Conservation (phyloP, 768 basidiomycete genomes). For the Tricholoma bakamatsutake region DNA sequence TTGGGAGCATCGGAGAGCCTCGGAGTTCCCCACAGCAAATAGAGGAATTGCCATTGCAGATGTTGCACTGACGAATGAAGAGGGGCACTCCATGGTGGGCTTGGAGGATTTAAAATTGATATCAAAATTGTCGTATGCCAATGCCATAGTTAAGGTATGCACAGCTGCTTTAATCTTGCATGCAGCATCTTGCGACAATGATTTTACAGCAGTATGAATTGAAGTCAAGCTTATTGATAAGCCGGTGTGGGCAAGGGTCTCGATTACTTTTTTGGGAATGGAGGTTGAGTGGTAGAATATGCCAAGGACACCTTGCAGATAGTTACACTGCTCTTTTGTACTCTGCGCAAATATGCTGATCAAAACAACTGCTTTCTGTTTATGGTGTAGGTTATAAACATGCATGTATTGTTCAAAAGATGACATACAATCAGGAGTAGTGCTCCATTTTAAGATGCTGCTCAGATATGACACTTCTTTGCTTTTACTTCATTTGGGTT, state of each 20-base stretch:
- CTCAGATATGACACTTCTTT: background rate
- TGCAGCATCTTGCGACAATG: conserved; percentile 15
- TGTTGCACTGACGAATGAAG: conserved; percentile 21
- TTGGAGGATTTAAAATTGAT: conserved; percentile 20
- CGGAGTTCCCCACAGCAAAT: conserved; percentile 4
- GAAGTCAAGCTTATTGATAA: conserved; percentile 15
- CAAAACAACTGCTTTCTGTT: too few species aligned
- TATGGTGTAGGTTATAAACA: too few species aligned
- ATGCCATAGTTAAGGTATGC: conserved; percentile 14
- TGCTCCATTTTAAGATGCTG: background rate
- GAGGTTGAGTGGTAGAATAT: conserved; percentile 33
- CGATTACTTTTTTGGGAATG: conserved; percentile 17
- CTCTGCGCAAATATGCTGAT: too few species aligned
- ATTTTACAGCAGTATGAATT: conserved; percentile 12
- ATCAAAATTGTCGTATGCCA: conserved; percentile 35
- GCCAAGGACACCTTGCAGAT: too few species aligned
- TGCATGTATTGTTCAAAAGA: too few species aligned
- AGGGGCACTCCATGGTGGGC: conserved; percentile 22
- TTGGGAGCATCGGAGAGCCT: conserved; percentile 20
- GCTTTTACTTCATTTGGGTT: too few species aligned
- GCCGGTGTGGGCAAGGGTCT: conserved; percentile 18
- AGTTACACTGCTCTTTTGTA: too few species aligned
- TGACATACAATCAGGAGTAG: background rate
- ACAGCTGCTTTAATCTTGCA: conserved; percentile 10
- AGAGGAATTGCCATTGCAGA: conserved; percentile 23